Evolutionary conservation across 2,329 filamentous ascomycete genomes (phyloP).

Genomic region (Talaromyces sp.): DNA sequence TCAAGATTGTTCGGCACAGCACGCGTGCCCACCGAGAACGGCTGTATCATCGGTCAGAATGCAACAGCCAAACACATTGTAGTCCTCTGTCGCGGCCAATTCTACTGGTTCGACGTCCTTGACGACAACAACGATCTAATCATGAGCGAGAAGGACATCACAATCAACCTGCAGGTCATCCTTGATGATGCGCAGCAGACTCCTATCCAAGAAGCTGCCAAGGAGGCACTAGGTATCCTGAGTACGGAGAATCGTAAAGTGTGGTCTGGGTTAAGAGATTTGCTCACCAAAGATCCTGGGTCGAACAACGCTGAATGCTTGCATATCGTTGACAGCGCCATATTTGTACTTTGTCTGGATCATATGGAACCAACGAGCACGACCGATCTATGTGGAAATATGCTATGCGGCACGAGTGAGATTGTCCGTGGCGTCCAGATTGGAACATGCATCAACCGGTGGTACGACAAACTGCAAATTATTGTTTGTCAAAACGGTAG

Average conservation of each 20-base stretch:
- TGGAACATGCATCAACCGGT: conserved; percentile 94
- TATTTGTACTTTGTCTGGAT: conserved; percentile 90
- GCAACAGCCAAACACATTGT: conserved; percentile 90
- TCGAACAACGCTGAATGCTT: conserved; percentile 96
- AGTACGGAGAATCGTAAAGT: conserved; percentile 95
- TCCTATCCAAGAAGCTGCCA: conserved; percentile 91
- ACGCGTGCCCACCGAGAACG: conserved; percentile 86
- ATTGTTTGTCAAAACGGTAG: conserved; percentile 99
- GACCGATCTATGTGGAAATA: conserved; percentile 90
- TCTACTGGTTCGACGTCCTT: conserved; percentile 98
- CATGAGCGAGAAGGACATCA: conserved; percentile 93
- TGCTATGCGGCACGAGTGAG: conserved; percentile 93
- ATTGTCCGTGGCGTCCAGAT: conserved; percentile 92
- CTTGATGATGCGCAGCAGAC: conserved; percentile 85
- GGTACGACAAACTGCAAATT: conserved; percentile 99
- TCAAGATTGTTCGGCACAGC: conserved; percentile 93
- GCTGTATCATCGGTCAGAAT: conserved; percentile 94
- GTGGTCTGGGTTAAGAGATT: conserved; percentile 87
- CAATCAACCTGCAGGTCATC: conserved; percentile 86
- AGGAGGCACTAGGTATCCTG: conserved; percentile 85
- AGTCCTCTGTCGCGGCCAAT: conserved; percentile 89
- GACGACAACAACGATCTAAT: conserved; percentile 93
- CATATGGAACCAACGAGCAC: conserved; percentile 80
- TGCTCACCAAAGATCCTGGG: conserved; percentile 77
- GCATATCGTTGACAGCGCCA: conserved; percentile 88